Evolutionary conservation across 208 protist species (phyloP), one percentile per base, ranked within the genome.

Genomic region (Trichomonas vaginalis): DNA sequence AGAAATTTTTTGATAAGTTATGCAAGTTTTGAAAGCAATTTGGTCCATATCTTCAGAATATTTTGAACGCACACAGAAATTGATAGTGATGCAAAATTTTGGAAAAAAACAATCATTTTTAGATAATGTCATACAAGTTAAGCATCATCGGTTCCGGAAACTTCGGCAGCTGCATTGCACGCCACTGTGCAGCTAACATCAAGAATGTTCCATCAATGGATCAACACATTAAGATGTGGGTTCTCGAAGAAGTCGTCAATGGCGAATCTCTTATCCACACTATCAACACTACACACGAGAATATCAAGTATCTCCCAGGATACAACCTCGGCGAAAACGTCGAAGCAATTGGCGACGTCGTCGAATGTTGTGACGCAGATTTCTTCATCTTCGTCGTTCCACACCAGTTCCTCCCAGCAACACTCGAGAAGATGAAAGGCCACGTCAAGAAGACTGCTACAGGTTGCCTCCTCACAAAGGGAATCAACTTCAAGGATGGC

Each of bases 231-330:
- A 3, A n/a, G 32, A 95, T 96, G 96, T 96, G 83, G 39, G 96
- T 96, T 46, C 95, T 90, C 83, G 96, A 97, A 39, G 96, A 97
- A 95, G 61, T 95, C 45, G 51, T 97, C 12, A 95, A 97, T 56
- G 96, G 96, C 32, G 61, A 96, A 96, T 86, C 56, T 12, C 95
- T 97, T 27, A 96, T 96, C 8, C 32, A 97, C 0, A 96, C 96
- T 12, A 97, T 97, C 45, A 97, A 97, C 80, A 39, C 6, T 39
- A 47, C 2, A 42, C 95, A 97, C 86, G 96, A 96, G 79, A 97
- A 97, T 56, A 92, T 96, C 9, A 97, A 97, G 86, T 97, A 97
- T 49, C 56, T 97, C 3, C 87, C 96, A 80, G 95, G 95, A 0
- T 70, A 48, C n/a, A 95, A 48, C 45, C 80, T 97, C 49, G 51